Base-by-base conservation (phyloP, 176 grass and related monocot genomes). In the Phoenix dactylifera region DNA sequence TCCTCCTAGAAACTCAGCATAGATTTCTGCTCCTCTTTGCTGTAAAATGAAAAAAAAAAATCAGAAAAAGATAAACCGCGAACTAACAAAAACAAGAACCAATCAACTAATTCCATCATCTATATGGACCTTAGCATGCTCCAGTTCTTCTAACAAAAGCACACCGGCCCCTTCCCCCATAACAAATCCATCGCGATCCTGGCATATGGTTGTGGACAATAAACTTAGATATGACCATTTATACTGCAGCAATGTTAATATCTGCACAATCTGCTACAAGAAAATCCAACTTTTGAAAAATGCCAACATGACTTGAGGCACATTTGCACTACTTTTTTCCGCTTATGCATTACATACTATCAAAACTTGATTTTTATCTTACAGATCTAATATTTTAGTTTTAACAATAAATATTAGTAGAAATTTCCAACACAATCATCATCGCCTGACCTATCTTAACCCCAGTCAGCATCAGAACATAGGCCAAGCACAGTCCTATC, bases 111-210 rank as follows among this genome's bases (percentile, higher is more conserved):
- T 44, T 12, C 7, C 35, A 44, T 44, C 35, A 44, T 44, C 9
- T 44, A 3, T 44, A 7, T 3, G 2, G 10, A 90, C 87, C 87
- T 90, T 90, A 66, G 87, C 94, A 51, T 99, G 88, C 61, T 99
- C 94, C 80, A 99, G 88, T 77, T 99, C 94, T 92, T 99, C 94
- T 59, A 99, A 59, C 55, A 93, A 70, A 15, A 99, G 94, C 48
- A 99, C 94, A 48, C 94, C 88, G 55, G 94, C 84, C 39, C 94
- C 94, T 86, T 98, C 94, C 54, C 94, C 94, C 85, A 98, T 98
- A 66, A 98, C 94, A 86, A 98, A 98, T 76, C 94, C 94, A 77
- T 98, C 94, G 64, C 94, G 81, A 7, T 62, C 88, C 94, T 98
- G 72, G 48, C 57, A 53, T 51, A 63, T 2, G 24, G 70, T 70